These are phyloP conservation scores for Coccomyxa sp. DNA, from an alignment of 139 green algal genomes.

Conservation along the genomic window DNA sequence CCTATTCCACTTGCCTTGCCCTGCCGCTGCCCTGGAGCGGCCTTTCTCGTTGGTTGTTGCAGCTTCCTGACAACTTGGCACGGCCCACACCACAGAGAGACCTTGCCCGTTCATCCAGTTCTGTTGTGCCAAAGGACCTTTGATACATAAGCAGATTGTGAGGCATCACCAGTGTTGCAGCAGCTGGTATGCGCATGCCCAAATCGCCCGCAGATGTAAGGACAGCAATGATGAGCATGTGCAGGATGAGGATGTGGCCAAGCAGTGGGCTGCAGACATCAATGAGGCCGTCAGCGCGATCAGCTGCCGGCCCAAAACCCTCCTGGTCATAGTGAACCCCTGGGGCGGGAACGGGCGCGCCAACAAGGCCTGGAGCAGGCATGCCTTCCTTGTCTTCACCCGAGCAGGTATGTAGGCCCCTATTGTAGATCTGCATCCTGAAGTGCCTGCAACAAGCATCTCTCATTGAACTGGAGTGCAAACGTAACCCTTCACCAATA, in stretches of 20 bases:
- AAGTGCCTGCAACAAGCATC: too few relatives aligned
- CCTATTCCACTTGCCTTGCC: constrained; percentile 21
- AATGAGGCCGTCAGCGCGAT: constrained; percentile 9
- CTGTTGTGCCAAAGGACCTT: too few relatives aligned
- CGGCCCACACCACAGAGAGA: background rate
- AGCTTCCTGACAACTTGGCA: background rate
- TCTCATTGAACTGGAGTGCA: too few relatives aligned
- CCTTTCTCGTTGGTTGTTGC: background rate
- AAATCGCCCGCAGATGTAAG: too few relatives aligned
- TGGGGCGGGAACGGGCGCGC: constrained; percentile 48
- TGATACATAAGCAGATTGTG: too few relatives aligned
- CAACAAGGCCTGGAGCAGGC: constrained; percentile 36
- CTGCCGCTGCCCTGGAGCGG: background rate
- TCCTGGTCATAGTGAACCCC: constrained; percentile 85
- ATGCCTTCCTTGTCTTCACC: constrained; percentile 23
- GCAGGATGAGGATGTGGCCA: constrained; percentile 18
- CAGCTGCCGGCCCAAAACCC: constrained; percentile 36
- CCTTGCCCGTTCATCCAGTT: too few relatives aligned
- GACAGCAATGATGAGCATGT: too few relatives aligned
- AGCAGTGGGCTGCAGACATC: constrained; percentile 35
- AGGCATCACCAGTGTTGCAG: too few relatives aligned
- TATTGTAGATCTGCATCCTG: too few relatives aligned
- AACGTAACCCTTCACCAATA: too few relatives aligned
- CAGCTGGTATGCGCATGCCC: too few relatives aligned
- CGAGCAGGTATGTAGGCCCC: constrained; percentile 11